Conservation (phyloP, 2,329 filamentous ascomycete species). For the Beauveria brongniartii region DNA sequence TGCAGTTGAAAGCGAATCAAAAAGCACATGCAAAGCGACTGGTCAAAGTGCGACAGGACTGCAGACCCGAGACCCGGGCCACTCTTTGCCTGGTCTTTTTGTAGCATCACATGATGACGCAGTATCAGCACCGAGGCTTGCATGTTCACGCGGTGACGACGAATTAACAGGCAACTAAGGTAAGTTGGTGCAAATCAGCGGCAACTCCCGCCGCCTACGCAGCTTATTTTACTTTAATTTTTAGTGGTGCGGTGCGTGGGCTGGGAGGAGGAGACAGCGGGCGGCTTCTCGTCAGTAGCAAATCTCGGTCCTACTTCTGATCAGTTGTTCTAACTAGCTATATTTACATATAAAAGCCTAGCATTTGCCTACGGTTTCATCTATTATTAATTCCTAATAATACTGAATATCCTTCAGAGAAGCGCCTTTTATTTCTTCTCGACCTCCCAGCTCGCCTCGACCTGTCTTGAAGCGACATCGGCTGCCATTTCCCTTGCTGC, state of each 20-base stretch:
- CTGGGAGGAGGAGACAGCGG: too few relatives aligned
- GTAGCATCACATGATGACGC: slow-evolving; percentile 5
- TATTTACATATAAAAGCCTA: too few relatives aligned
- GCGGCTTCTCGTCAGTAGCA: background rate
- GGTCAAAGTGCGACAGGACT: background rate
- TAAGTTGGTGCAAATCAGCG: background rate
- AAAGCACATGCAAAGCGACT: slow-evolving; percentile 4
- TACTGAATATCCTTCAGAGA: background rate
- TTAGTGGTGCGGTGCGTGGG: background rate
- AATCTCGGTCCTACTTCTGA: too few relatives aligned
- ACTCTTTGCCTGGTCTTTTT: background rate
- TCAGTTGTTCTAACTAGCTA: too few relatives aligned
- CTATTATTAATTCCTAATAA: too few relatives aligned
- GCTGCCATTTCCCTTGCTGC: background rate
- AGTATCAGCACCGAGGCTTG: background rate
- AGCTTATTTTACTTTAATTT: background rate
- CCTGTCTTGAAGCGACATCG: too few relatives aligned
- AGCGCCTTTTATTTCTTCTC: background rate
- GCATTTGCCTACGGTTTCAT: background rate
- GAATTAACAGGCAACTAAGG: background rate
- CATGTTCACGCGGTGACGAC: background rate
- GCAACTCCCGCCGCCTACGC: background rate
- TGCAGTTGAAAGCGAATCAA: background rate
- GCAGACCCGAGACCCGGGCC: background rate
- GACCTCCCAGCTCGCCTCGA: background rate